A percentile compares a stretch with the other conserved stretches of the same genome.
These are phyloP conservation scores for Delphinella strobiligena DNA, from an alignment of 2,329 filamentous ascomycete genomes.

Conservation along the genomic window DNA sequence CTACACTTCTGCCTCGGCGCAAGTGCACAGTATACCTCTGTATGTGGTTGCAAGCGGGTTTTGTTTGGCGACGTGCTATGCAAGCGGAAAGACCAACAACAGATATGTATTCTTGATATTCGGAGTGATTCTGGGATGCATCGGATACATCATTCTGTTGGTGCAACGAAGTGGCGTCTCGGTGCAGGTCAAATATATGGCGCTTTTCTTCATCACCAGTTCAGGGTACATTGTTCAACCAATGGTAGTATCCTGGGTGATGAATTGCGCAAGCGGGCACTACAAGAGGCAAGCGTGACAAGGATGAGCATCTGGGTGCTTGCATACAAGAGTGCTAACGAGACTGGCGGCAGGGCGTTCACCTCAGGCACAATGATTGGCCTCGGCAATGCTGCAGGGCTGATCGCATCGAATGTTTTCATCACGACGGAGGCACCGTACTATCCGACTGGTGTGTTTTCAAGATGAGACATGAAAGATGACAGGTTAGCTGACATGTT, in stretches of 20 bases:
- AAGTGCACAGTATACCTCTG: slow-evolving; percentile 25
- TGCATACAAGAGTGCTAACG: no score
- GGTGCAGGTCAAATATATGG: slow-evolving; percentile 41
- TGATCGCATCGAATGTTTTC: slow-evolving; percentile 42
- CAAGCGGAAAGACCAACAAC: slow-evolving; percentile 39
- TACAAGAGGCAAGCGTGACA: slow-evolving; percentile 34
- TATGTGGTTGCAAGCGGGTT: slow-evolving; percentile 28
- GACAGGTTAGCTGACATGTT: neutral
- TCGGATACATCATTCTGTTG: slow-evolving; percentile 46
- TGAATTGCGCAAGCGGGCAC: slow-evolving; percentile 45
- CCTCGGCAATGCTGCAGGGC: slow-evolving; percentile 40
- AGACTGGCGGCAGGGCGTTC: slow-evolving; percentile 28
- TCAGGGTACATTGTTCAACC: slow-evolving; percentile 45
- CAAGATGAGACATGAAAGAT: neutral
- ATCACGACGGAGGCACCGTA: slow-evolving; percentile 33
- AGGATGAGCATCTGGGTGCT: no score
- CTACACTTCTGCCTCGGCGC: slow-evolving; percentile 27
- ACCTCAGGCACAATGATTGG: slow-evolving; percentile 39
- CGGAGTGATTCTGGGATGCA: slow-evolving; percentile 37
- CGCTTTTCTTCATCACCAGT: slow-evolving; percentile 41
- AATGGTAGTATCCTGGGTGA: slow-evolving; percentile 44
- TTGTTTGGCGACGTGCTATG: slow-evolving; percentile 30
- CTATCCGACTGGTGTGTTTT: slow-evolving; percentile 2
- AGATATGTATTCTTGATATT: slow-evolving; percentile 43
- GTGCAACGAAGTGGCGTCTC: slow-evolving; percentile 23